Base-by-base conservation (phyloP, 164 flowering plant genomes). In the Taxillus chinensis region DNA sequence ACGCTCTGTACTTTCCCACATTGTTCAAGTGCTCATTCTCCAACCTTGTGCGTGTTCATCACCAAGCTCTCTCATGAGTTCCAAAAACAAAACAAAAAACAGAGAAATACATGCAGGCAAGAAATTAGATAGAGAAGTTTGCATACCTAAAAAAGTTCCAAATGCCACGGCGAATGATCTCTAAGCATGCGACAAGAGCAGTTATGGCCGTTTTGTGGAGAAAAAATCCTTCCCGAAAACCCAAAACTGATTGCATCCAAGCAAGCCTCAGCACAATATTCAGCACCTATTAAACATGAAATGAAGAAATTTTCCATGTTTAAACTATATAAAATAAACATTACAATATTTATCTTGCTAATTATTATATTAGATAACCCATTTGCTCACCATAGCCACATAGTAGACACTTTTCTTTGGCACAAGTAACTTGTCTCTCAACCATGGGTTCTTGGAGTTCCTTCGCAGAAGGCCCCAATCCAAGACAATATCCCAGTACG, bases 381-480 rank as follows among this genome's bases (percentile, higher is more conserved):
- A 14, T 45, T 45, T 17, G 0, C 56, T 65, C 66, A 81, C 85
- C 62, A 81, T 78, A 42, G 82, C 85, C 8, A 46, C 57, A 61
- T 70, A 81, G 66, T 81, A 80, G 4, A 78, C 72, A 45, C 68
- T 60, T 60, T 62, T 72, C 69, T 71, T 61, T 40, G 74, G 57
- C 14, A 78, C 49, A 7, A 73, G 27, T 11, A 81, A 78, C 56
- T 81, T 78, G 41, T 81, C 85, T 63, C 85, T 74, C 65, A 81
- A 43, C 80, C 80, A 81, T 11, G 75, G 75, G 55, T 80, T 76
- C 39, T 5, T 75, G 0, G 85, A 67, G 27, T 73, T 63, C 43
- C 71, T 42, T n/a, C 52, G 52, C 39, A 81, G 66, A 41, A 81
- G 78, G 50, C 85, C 85, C 85, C 85, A 81, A 54, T 81, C 85